Conservation (phyloP, 495 filamentous ascomycete species). For the Cryomyces antarcticus region DNA sequence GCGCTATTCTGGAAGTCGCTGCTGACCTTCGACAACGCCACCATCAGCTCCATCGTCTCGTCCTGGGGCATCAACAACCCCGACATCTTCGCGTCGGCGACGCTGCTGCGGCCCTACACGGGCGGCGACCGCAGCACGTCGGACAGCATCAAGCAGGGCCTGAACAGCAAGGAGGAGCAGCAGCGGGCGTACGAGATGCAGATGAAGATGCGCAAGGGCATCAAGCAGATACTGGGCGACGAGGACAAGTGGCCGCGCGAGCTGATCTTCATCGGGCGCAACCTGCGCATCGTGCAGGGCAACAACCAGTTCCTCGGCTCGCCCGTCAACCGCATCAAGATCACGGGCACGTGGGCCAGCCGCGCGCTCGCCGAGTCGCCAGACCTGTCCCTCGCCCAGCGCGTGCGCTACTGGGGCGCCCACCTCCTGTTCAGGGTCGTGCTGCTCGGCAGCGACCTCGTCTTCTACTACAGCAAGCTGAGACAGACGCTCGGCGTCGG, state of each 20-base stretch:
- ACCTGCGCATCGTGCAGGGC: slow-evolving; percentile 77
- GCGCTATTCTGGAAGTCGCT: slow-evolving; percentile 82
- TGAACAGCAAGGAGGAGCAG: slow-evolving; percentile 34
- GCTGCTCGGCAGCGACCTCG: slow-evolving; percentile 55
- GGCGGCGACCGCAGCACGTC: slow-evolving; percentile 54
- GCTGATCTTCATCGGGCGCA: slow-evolving; percentile 87
- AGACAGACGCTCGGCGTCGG: slow-evolving; percentile 54
- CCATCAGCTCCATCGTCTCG: slow-evolving; percentile 45
- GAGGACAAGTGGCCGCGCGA: slow-evolving; percentile 85
- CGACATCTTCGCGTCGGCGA: slow-evolving; percentile 80
- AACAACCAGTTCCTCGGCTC: slow-evolving; percentile 76
- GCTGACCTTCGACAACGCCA: slow-evolving; percentile 78
- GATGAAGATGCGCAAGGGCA: slow-evolving; percentile 57
- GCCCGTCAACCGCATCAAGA: slow-evolving; percentile 86
- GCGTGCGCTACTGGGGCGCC: slow-evolving; percentile 35
- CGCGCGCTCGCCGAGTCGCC: slow-evolving; percentile 51
- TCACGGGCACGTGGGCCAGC: slow-evolving; percentile 79
- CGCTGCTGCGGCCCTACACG: slow-evolving; percentile 72
- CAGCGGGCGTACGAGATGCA: slow-evolving; percentile 67
- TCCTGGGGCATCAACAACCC: slow-evolving; percentile 74
- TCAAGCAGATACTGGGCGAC: slow-evolving; percentile 68
- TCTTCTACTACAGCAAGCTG: slow-evolving; percentile 62
- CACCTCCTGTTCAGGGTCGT: slow-evolving; percentile 69
- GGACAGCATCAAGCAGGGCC: slow-evolving; percentile 29
- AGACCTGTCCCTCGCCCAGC: slow-evolving; percentile 34